phyloP scores from a whole-genome alignment of 352 stramenopile species.

The Pythium chondricola region DNA sequence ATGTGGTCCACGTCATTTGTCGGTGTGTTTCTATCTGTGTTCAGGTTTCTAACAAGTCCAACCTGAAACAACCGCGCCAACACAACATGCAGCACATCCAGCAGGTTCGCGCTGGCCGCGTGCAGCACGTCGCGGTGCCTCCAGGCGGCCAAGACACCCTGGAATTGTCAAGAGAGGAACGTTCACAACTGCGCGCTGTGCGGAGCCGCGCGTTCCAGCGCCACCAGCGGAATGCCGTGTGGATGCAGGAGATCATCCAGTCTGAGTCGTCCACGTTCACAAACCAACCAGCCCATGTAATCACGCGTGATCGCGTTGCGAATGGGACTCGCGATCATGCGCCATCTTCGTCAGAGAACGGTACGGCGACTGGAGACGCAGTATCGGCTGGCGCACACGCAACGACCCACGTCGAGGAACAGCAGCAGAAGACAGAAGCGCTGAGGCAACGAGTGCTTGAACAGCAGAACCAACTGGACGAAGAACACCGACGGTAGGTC shows the following conservation, averaged over 20 bases:
- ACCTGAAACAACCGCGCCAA: no score
- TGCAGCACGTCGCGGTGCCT: constrained; percentile 12
- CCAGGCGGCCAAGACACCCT: neutral
- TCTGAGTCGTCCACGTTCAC: neutral
- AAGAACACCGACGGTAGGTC: constrained; percentile 9
- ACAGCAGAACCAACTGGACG: neutral
- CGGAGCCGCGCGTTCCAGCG: constrained; percentile 56
- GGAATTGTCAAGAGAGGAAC: constrained; percentile 37
- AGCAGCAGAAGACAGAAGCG: neutral
- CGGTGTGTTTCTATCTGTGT: no score
- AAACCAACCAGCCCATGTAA: no score
- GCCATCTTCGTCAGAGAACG: neutral
- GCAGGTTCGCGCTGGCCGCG: constrained; percentile 4
- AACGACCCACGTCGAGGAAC: neutral
- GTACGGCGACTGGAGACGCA: neutral
- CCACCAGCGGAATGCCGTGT: constrained; percentile 58
- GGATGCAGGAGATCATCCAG: constrained; percentile 29
- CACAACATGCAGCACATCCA: no score
- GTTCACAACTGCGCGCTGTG: constrained; percentile 37
- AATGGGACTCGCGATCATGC: neutral
- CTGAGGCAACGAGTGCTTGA: neutral
- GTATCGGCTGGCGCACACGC: neutral
- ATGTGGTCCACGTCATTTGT: no score
- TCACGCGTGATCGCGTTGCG: no score
- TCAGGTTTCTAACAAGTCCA: no score